Percentiles rank a stretch among this genome's conserved stretches.
These are phyloP conservation scores for Trichoderma koningiopsis DNA, from an alignment of 2,329 filamentous ascomycete genomes.

Conservation along the genomic window DNA sequence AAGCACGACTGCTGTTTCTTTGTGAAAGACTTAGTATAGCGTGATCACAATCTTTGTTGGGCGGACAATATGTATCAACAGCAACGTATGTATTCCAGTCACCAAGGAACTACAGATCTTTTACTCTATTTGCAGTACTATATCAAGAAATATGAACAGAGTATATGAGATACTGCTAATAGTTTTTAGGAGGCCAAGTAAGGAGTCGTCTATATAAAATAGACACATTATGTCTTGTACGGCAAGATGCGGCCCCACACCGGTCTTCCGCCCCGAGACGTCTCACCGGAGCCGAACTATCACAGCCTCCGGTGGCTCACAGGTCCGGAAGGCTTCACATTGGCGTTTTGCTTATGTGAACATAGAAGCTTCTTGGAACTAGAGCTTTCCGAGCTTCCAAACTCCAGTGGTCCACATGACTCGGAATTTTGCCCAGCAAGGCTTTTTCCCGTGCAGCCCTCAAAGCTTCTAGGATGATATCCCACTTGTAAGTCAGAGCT, in stretches of 20 bases:
- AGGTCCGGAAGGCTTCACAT: background rate
- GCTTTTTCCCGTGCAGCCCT: background rate
- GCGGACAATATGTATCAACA: background rate
- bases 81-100: too few species aligned
- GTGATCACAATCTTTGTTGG: background rate
- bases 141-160: background rate
- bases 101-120: background rate
- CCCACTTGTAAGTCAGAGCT: conserved; percentile 3
- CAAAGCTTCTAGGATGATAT: background rate
- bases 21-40: conserved; percentile 26
- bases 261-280: background rate
- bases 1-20: conserved; percentile 32
- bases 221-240: background rate
- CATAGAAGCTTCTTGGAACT: background rate
- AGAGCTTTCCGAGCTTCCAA: background rate
- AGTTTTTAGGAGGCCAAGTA: background rate
- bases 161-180: too few species aligned
- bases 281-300: background rate
- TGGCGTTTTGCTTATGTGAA: background rate
- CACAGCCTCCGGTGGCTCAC: background rate
- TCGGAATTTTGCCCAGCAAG: background rate
- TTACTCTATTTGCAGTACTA: background rate
- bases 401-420: background rate
- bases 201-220: background rate
- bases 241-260: conserved; percentile 2